Evolutionary conservation across 805 yeast genomes (phyloP), one percentile per base, ranked within the genome.

Genomic region (Candida ipomoeae): DNA sequence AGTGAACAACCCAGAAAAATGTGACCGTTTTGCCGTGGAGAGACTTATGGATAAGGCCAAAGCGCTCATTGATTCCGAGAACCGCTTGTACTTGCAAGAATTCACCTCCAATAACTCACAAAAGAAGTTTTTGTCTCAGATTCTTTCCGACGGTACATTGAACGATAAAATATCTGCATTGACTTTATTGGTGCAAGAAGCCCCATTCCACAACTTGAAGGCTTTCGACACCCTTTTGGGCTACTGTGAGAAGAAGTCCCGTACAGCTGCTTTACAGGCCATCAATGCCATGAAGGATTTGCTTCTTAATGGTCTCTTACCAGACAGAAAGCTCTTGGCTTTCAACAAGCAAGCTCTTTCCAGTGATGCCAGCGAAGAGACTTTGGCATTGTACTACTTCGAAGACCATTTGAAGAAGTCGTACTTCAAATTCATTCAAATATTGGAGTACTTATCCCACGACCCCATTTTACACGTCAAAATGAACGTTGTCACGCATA

Each of bases 161-260:
- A 85, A 83, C 60, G 99, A 94, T 84, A 90, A 94, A 71, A 87
- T 94, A 49, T 88, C 96, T 44, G 97, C 99, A 0, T 77, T 94
- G 63, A 92, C 99, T 0, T 80, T 94, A 64, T 75, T 94, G 64
- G 81, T 91, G 44, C 98, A 94, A 65, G 98, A 94, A 71, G 91
- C 97, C 2, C 99, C 99, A 6, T 65, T 90, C 48, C 98, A 94
- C 64, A 87, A 92, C 59, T 63, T 84, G 47, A 87, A 89, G 65
- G 89, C 96, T 0, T 74, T 94, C 50, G 96, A 89, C 56, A 85
- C 85, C 36, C 70, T 94, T 55, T 65, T 87, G 54, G 78, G 81
- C 5, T 87, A 85, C 71, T 89, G 97, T 68, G 85, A 83, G 59
- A 90, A 92, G 73, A 94, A 94, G 71, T 85, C 96, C 18, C 82